phyloP scores from a whole-genome alignment of 768 basidiomycete species.

The Pulveroboletus ravenelii region DNA sequence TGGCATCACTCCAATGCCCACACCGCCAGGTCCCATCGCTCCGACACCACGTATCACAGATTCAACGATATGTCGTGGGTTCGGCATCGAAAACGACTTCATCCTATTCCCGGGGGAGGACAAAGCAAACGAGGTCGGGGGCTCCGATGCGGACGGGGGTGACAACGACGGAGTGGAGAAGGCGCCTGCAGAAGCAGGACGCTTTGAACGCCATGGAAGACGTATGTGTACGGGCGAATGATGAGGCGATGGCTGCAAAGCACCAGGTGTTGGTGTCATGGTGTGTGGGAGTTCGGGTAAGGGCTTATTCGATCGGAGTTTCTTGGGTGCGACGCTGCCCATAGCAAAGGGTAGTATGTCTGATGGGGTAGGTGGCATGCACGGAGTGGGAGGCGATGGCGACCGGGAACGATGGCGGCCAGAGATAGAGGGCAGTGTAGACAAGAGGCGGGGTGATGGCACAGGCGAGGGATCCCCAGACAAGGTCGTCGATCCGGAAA shows the following conservation, averaged over 20 bases:
- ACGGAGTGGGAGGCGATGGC: conserved; percentile 7
- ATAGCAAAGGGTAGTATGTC: not conserved
- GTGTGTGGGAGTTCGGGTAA: not conserved
- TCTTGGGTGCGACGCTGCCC: not conserved
- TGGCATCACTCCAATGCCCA: conserved; percentile 14
- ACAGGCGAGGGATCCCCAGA: conserved; percentile 7
- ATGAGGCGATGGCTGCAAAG: not conserved
- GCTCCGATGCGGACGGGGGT: not conserved
- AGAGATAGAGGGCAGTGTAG: conserved; percentile 22
- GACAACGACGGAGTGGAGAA: not conserved
- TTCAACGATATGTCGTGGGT: conserved; percentile 23
- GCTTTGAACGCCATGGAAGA: conserved; percentile 9
- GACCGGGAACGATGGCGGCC: conserved; percentile 8
- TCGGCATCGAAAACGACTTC: conserved; percentile 13
- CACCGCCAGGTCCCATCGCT: conserved; percentile 23
- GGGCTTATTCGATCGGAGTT: not conserved
- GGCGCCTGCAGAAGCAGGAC: conserved; percentile 1
- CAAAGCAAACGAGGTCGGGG: conserved; percentile 5
- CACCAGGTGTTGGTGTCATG: not conserved
- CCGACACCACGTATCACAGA: conserved; percentile 44
- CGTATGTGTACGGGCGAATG: conserved; percentile 5
- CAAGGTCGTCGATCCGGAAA: not conserved
- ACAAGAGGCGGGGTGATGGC: conserved; percentile 24
- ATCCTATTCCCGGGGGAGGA: conserved; percentile 8
- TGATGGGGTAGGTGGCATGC: conserved; percentile 3